These are phyloP conservation scores for Aspergillus funiculosus DNA, from an alignment of 495 filamentous ascomycete species.

Conservation along the genomic window DNA sequence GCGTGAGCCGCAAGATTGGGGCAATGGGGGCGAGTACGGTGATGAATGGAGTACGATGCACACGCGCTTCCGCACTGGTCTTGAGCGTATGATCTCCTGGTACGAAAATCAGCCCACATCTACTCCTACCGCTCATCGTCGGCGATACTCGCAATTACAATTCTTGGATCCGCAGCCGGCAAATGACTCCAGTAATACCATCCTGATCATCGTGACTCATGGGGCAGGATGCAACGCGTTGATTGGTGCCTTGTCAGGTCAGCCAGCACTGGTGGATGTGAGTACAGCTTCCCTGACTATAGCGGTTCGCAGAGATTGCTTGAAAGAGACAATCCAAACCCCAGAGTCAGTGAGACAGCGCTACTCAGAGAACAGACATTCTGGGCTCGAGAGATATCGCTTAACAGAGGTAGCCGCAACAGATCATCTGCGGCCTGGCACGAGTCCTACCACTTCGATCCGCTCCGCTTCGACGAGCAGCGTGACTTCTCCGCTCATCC, in stretches of 20 bases:
- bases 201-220: slow-evolving; percentile 90
- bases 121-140: slow-evolving; percentile 19
- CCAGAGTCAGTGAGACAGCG: slow-evolving; percentile 20
- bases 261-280: slow-evolving; percentile 84
- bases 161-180: slow-evolving; percentile 47
- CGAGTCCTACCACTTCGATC: slow-evolving; percentile 26
- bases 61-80: slow-evolving; percentile 70
- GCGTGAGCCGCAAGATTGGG: slow-evolving; percentile 67
- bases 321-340: slow-evolving; percentile 22
- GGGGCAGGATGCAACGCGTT: slow-evolving; percentile 97
- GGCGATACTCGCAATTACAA: slow-evolving; percentile 17
- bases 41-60: slow-evolving; percentile 98
- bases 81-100: slow-evolving; percentile 73
- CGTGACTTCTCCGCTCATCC: slow-evolving; percentile 19
- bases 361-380: slow-evolving; percentile 23
- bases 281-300: slow-evolving; percentile 86
- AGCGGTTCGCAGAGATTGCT: slow-evolving; percentile 62
- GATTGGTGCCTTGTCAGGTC: slow-evolving; percentile 82
- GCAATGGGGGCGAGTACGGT: slow-evolving; percentile 76
- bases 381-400: slow-evolving; percentile 60
- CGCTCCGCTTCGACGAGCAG: slow-evolving; percentile 26
- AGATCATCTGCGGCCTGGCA: slow-evolving; percentile 68
- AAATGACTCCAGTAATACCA: slow-evolving; percentile 61
- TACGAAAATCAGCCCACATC: slow-evolving; percentile 55
- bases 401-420: slow-evolving; percentile 70